Evolutionary conservation across 2,329 filamentous ascomycete species (phyloP).

Genomic region (Aspergillus sclerotialis): DNA sequence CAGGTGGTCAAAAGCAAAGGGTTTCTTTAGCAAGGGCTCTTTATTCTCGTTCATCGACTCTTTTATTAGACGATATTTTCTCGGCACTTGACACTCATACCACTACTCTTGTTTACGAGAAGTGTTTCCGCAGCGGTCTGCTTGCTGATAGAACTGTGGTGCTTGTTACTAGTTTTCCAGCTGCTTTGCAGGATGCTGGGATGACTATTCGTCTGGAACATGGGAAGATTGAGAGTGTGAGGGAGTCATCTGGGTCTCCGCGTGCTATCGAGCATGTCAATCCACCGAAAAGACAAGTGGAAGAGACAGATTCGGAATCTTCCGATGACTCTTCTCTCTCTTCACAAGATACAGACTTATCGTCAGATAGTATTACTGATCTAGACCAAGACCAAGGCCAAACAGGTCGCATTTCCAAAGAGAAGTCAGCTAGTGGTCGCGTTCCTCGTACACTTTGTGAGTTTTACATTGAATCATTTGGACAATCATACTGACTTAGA

Average conservation of each 20-base stretch:
- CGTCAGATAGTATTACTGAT: conserved; percentile 1
- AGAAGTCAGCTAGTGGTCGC: conserved; percentile 16
- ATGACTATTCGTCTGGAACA: conserved; percentile 12
- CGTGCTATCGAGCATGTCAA: conserved; percentile 1
- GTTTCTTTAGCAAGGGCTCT: conserved; percentile 53
- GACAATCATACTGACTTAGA: neutral
- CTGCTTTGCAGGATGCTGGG: conserved; percentile 17
- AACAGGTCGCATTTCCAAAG: conserved; percentile 10
- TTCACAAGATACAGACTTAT: neutral
- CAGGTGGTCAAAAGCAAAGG: conserved; percentile 57
- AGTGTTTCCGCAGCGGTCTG: conserved; percentile 52
- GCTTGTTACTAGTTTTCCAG: conserved; percentile 46
- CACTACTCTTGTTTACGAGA: conserved; percentile 49
- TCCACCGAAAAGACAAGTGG: conserved; percentile 5
- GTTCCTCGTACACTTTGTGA: conserved; percentile 18
- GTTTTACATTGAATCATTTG: neutral
- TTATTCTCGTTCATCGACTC: conserved; percentile 50
- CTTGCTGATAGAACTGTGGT: conserved; percentile 50
- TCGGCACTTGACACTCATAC: conserved; percentile 56
- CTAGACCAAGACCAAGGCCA: conserved; percentile 6
- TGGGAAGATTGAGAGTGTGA: conserved; percentile 11
- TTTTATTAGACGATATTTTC: conserved; percentile 55
- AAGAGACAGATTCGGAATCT: conserved; percentile 3
- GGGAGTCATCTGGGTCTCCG: conserved; percentile 3
- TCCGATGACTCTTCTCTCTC: conserved; percentile 4